Conservation (phyloP, 306 rosid genomes). For the Hippophae tibetana region DNA sequence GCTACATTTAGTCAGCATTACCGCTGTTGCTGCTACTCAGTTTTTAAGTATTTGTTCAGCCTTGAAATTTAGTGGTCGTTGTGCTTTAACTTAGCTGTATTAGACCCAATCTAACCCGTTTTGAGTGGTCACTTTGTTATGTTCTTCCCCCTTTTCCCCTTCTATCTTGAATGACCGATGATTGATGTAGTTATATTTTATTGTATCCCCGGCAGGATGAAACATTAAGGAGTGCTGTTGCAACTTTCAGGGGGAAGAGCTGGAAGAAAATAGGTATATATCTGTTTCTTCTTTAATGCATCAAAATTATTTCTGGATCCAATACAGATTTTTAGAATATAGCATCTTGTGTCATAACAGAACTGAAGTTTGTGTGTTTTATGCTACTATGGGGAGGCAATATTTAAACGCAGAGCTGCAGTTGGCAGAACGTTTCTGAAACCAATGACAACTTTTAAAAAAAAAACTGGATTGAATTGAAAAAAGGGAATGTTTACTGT, state of each 20-base stretch:
- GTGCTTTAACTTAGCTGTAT: background rate
- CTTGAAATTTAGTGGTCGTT: background rate
- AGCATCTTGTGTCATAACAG: background rate
- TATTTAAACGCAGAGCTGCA: no score
- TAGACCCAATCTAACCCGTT: slow-evolving; percentile 5
- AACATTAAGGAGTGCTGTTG: slow-evolving; percentile 88
- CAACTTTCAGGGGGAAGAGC: slow-evolving; percentile 74
- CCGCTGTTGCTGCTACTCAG: no score
- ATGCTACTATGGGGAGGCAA: no score
- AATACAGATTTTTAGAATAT: background rate
- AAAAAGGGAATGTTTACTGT: no score
- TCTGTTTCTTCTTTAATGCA: slow-evolving; percentile 14
- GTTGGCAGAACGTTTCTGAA: no score
- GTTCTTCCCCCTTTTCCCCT: background rate
- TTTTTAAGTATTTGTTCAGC: background rate
- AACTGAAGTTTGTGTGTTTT: no score
- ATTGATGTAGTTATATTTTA: slow-evolving; percentile 12
- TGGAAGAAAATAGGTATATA: slow-evolving; percentile 92
- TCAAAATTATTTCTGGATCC: slow-evolving; percentile 1
- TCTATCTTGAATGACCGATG: background rate
- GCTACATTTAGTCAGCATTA: no score
- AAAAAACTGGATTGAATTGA: no score
- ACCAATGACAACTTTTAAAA: no score
- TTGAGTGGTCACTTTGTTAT: background rate
- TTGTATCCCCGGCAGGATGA: slow-evolving; percentile 57